Conservation (phyloP, 2,329 filamentous ascomycete species). For the Cladophialophora carrionii region DNA sequence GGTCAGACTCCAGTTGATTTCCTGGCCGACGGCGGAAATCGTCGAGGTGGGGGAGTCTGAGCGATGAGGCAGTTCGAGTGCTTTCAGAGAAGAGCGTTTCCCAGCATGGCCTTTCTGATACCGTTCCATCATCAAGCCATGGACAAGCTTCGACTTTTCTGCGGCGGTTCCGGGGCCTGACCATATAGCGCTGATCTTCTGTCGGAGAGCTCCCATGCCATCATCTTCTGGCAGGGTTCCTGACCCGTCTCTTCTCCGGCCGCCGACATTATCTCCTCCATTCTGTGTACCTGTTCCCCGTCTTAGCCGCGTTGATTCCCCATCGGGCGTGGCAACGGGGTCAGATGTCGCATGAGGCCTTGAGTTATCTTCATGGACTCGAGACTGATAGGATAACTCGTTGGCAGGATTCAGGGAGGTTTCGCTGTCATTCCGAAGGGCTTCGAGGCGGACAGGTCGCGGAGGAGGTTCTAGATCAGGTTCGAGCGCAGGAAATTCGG, state of each 20-base stretch:
- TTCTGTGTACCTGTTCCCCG: slow-evolving; percentile 11
- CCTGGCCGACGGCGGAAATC: slow-evolving; percentile 40
- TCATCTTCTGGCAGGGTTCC: slow-evolving; percentile 70
- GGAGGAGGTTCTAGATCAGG: slow-evolving; percentile 11
- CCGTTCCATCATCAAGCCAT: slow-evolving; percentile 69
- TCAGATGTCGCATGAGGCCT: slow-evolving; percentile 36
- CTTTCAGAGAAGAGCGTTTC: slow-evolving; percentile 38
- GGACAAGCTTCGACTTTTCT: slow-evolving; percentile 73
- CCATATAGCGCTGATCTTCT: slow-evolving; percentile 70
- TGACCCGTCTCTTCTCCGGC: slow-evolving; percentile 36
- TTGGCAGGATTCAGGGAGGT: slow-evolving; percentile 37
- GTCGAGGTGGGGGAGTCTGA: slow-evolving; percentile 43
- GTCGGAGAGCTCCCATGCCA: slow-evolving; percentile 70
- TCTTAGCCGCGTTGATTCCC: slow-evolving; percentile 11
- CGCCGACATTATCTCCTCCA: slow-evolving; percentile 34
- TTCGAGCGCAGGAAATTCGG: slow-evolving; percentile 34
- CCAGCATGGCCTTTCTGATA: slow-evolving; percentile 51
- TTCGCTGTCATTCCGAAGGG: slow-evolving; percentile 35
- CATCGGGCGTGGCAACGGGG: slow-evolving; percentile 21
- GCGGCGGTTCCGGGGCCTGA: slow-evolving; percentile 59
- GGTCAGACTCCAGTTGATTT: slow-evolving; percentile 47
- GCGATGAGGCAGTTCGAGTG: slow-evolving; percentile 35
- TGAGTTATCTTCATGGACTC: slow-evolving; percentile 29
- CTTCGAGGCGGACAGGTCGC: slow-evolving; percentile 22
- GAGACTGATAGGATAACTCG: slow-evolving; percentile 34